Percentiles rank a stretch among this genome's conserved stretches.
phyloP scores from a whole-genome alignment of 2,329 filamentous ascomycete genomes.

The Bipolaris victoriae region DNA sequence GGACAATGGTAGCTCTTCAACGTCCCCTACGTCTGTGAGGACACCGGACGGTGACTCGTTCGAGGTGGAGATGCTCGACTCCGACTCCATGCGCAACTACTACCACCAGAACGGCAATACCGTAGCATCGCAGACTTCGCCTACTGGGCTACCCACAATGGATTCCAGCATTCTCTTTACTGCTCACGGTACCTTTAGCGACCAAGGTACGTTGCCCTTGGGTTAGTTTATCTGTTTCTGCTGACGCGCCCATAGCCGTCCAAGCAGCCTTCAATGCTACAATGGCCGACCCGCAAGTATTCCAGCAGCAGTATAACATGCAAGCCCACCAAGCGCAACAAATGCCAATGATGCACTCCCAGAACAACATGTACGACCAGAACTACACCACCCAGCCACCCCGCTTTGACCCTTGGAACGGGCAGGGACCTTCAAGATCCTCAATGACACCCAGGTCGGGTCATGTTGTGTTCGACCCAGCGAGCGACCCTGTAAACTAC shows the following conservation, averaged over 20 bases:
- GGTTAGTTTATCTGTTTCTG: neutral
- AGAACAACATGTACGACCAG: conserved; percentile 25
- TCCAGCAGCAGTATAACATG: conserved; percentile 28
- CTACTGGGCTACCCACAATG: conserved; percentile 29
- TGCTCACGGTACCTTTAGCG: conserved; percentile 27
- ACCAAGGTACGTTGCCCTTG: conserved; percentile 29
- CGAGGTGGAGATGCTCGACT: conserved; percentile 42
- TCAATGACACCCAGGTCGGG: conserved; percentile 36
- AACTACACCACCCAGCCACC: conserved; percentile 34
- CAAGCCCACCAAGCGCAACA: conserved; percentile 25
- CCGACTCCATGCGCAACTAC: conserved; percentile 35
- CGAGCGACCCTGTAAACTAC: conserved; percentile 35
- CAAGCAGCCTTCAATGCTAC: conserved; percentile 33
- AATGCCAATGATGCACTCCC: conserved; percentile 25
- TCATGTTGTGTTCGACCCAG: conserved; percentile 39
- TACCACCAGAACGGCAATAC: conserved; percentile 34
- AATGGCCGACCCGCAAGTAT: conserved; percentile 30
- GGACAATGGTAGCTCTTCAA: conserved; percentile 43
- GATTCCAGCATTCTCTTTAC: conserved; percentile 31
- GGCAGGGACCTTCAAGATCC: conserved; percentile 37
- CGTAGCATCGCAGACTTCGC: conserved; percentile 36
- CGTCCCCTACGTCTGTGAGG: conserved; percentile 44
- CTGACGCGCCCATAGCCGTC: conserved; percentile 32
- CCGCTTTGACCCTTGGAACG: conserved; percentile 43
- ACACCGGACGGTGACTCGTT: conserved; percentile 45